Base-by-base conservation (phyloP, 768 basidiomycete genomes). In the Symmetrospora coprosmae region DNA sequence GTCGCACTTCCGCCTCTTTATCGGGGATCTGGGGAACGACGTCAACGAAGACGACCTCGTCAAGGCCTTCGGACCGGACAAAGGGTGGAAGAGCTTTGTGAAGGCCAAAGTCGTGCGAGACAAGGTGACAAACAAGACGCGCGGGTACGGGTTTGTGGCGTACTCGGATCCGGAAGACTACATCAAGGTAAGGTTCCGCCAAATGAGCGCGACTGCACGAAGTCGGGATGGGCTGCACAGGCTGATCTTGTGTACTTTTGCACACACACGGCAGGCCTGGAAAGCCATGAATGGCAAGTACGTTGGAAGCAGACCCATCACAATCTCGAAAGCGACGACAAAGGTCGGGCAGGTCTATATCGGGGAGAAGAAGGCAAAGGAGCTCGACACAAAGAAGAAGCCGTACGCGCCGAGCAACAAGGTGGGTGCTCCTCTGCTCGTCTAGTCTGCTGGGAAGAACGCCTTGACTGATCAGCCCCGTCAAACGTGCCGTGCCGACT, bases 101-200 rank as follows among this genome's bases (percentile, higher is more conserved):
- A 97, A 96, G 75, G 88, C 88, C 33, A 83, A 88, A 47, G 94
- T 99, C 59, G 89, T 97, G 61, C 79, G 91, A 33, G 94, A 99
- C 73, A 80, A 90, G 60, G 76, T 96, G 31, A 92, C 89, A 70
- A 82, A 85, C 68, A 99, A 99, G 80, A 91, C 92, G 0, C 94
- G 87, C 72, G 69, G 69, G 2, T 99, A 83, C 70, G 94, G 91
- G 2, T 99, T 99, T 70, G 88, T 97, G 27, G 88, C 88, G 1
- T 99, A 97, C 73, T 87, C 86, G 41, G 94, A 97, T 70, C 94
- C 94, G 0, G 94, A 99, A 74, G 94, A 99, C 72, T 96, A 97
- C 73, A 72, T 99, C 59, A 91, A 82, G 71, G 92, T 92, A n/a
- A n/a, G n/a, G 17, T 99, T 92, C 92, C 96, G 96, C 72, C 91